A percentile compares a stretch with the other conserved stretches of the same genome.
These are phyloP conservation scores for Metschnikowia cerradonensis DNA, from an alignment of 805 yeast species.

Conservation along the genomic window DNA sequence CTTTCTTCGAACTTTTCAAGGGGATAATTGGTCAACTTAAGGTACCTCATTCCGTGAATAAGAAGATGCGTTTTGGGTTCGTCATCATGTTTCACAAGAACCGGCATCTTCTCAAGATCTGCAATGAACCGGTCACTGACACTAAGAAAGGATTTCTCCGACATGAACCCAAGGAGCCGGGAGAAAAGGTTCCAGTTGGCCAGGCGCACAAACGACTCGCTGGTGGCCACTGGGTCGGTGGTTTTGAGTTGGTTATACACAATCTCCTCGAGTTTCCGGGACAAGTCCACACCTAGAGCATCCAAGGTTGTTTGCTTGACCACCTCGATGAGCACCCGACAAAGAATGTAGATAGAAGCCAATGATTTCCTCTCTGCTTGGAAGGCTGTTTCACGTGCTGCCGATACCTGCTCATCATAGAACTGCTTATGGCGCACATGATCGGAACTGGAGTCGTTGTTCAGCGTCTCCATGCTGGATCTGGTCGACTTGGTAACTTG, in stretches of 20 bases:
- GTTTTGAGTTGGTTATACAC: slow-evolving; percentile 85
- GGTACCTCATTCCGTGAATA: slow-evolving; percentile 87
- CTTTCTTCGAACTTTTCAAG: slow-evolving; percentile 88
- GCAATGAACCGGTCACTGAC: slow-evolving; percentile 94
- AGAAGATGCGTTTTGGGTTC: slow-evolving; percentile 64
- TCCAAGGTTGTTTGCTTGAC: slow-evolving; percentile 82
- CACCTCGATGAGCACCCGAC: slow-evolving; percentile 89
- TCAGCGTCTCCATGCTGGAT: slow-evolving; percentile 3
- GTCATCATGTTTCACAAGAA: slow-evolving; percentile 28
- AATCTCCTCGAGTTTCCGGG: slow-evolving; percentile 84
- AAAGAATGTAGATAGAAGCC: slow-evolving; percentile 81
- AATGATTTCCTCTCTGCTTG: slow-evolving; percentile 84
- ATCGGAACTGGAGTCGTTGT: slow-evolving; percentile 8
- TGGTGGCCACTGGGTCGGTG: slow-evolving; percentile 73
- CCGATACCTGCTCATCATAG: slow-evolving; percentile 29
- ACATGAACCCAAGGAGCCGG: slow-evolving; percentile 84
- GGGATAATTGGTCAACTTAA: slow-evolving; percentile 77
- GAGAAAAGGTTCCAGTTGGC: slow-evolving; percentile 95
- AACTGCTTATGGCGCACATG: slow-evolving; percentile 20
- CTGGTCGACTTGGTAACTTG: not conserved
- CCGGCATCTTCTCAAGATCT: slow-evolving; percentile 79
- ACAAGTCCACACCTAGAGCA: slow-evolving; percentile 70
- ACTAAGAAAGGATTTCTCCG: slow-evolving; percentile 73
- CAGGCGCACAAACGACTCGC: slow-evolving; percentile 65
- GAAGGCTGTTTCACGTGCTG: slow-evolving; percentile 62